Percentiles rank a stretch among this genome's conserved stretches.
Evolutionary conservation across 2,329 filamentous ascomycete species (phyloP).

Genomic region (Exutisphaerella laricina): DNA sequence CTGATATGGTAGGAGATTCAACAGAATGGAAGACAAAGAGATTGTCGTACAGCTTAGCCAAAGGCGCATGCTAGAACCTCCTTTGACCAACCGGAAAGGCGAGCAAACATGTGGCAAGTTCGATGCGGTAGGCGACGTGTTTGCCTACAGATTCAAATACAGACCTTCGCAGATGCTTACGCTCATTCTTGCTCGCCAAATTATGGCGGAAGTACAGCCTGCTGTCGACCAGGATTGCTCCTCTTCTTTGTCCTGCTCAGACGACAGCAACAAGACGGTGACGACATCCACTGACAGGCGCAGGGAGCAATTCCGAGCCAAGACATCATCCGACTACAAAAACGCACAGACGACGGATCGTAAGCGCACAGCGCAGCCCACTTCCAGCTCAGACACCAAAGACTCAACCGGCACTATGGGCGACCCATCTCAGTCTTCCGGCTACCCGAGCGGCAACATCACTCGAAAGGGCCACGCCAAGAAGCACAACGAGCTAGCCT

Average conservation of each 20-base stretch:
- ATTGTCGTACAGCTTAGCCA: conserved; percentile 6
- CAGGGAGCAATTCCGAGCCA: too few relatives aligned
- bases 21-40: conserved; percentile 4
- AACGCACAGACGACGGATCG: too few relatives aligned
- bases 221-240: background rate
- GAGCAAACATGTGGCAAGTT: background rate
- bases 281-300: background rate
- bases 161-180: background rate
- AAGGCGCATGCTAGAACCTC: background rate
- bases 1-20: background rate
- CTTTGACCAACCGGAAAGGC: background rate
- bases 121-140: background rate
- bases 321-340: too few relatives aligned
- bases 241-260: background rate
- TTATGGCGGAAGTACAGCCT: background rate
- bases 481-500: background rate
- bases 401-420: too few relatives aligned
- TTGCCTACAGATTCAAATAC: conserved; percentile 8
- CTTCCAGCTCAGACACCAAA: too few relatives aligned
- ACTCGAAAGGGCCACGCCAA: too few relatives aligned
- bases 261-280: background rate
- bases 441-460: too few relatives aligned
- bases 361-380: too few relatives aligned
- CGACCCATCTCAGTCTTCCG: too few relatives aligned
- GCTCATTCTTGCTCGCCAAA: background rate